Evolutionary conservation across 192 early-diverging fungal species (phyloP), one percentile per base, ranked within the genome.

Genomic region (Backusella australiensis): DNA sequence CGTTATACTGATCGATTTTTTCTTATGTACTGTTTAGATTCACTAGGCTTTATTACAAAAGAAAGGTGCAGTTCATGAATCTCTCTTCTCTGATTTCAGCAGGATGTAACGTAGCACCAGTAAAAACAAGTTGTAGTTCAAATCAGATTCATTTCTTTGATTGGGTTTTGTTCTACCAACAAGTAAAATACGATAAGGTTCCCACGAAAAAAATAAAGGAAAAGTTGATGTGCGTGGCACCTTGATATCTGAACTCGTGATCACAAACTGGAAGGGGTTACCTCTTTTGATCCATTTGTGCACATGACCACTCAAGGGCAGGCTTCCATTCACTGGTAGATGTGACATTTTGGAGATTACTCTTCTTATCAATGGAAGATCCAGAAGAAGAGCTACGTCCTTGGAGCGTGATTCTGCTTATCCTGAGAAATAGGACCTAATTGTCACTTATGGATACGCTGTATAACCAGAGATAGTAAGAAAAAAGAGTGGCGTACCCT

Each of bases 61-160:
- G 21, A 56, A 21, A 26, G 21, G 8, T n/a, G 1, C n/a, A 9
- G 6, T 26, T 21, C 2, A 56, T 21, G 6, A 56, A 63, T 26
- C 53, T 29, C 56, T 23, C 26, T 26, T 23, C 26, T 11, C 21
- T 29, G 56, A 63, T 63, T 63, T 63, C 56, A 29, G 14, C 56
- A 26, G 3, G 29, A 14, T 63, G 56, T 63, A 63, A 63, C 56
- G 56, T 63, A n/a, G 9, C 26, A 63, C 56, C 11, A 29, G 23
- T 21, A 9, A 12, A 63, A 63, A 26, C 11, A 63, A 63, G 56
- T 63, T 32, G 32, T 32, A 23, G 56, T 26, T 63, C 56, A 63
- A 63, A 63, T 63, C 56, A 63, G 56, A 63, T 63, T 63, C n/a
- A 29, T 63, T 63, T 29, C 52, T 63, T 63, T 63, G 56, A 63